These are phyloP conservation scores for Nannizziopsis barbatae DNA, from an alignment of 2,329 filamentous ascomycete species.

Conservation along the genomic window DNA sequence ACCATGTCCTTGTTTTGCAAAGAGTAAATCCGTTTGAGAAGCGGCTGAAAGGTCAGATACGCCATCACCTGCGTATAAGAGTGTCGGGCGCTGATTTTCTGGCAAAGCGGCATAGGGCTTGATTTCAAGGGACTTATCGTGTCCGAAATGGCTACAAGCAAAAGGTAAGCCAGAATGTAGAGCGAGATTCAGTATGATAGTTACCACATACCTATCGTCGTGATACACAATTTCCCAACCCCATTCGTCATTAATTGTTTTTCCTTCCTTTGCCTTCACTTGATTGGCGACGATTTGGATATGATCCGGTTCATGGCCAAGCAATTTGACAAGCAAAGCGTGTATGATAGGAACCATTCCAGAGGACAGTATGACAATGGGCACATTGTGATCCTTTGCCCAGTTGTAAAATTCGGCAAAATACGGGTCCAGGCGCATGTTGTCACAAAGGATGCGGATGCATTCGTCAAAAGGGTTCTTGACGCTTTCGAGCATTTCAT, in stretches of 20 bases:
- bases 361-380: conserved; percentile 80
- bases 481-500: conserved; percentile 84
- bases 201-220: conserved; percentile 56
- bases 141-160: conserved; percentile 61
- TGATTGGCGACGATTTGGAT: conserved; percentile 89
- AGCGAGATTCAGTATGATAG: background rate
- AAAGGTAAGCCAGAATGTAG: background rate
- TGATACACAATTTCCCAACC: conserved; percentile 86
- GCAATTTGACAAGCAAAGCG: conserved; percentile 64
- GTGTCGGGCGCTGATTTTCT: conserved; percentile 55
- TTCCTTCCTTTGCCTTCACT: conserved; percentile 54
- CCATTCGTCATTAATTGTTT: conserved; percentile 63
- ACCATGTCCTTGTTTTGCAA: conserved; percentile 85
- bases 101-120: conserved; percentile 66
- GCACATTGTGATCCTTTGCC: conserved; percentile 69
- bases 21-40: conserved; percentile 81
- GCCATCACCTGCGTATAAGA: conserved; percentile 93
- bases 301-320: conserved; percentile 66
- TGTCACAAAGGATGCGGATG: conserved; percentile 62
- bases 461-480: conserved; percentile 70
- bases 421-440: conserved; percentile 78
- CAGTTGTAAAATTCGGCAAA: conserved; percentile 84
- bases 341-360: conserved; percentile 90
- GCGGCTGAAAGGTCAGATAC: conserved; percentile 88
- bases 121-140: conserved; percentile 91